These are phyloP conservation scores for Daedaleopsis nitida DNA, from an alignment of 768 basidiomycete species.

Conservation along the genomic window DNA sequence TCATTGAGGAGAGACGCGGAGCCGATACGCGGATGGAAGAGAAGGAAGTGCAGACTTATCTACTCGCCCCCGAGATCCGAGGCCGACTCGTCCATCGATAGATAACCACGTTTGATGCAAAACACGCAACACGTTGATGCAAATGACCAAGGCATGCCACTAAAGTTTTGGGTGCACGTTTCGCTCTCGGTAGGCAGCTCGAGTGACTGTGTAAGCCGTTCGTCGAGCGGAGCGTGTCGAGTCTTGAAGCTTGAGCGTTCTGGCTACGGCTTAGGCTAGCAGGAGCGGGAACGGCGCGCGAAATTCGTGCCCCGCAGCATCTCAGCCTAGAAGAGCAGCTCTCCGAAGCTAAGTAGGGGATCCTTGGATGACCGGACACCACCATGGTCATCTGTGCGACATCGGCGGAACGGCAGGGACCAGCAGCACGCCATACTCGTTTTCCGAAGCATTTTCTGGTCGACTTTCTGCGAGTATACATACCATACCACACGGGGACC, in stretches of 20 bases:
- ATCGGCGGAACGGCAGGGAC: neutral
- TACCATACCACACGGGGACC: neutral
- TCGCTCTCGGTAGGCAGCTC: neutral
- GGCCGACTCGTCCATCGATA: neutral
- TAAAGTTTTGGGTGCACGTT: too few species aligned
- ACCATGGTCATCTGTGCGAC: neutral
- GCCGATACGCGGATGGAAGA: too few species aligned
- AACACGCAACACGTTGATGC: too few species aligned
- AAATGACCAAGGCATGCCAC: too few species aligned
- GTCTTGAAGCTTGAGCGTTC: neutral
- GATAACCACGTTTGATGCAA: constrained; percentile 1
- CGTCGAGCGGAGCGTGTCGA: neutral
- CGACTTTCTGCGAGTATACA: neutral
- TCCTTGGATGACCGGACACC: neutral
- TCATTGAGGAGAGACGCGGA: too few species aligned
- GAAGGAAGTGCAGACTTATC: neutral
- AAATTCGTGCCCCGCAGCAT: too few species aligned
- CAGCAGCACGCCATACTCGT: neutral
- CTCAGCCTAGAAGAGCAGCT: too few species aligned
- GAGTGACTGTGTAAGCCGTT: neutral
- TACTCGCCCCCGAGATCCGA: neutral
- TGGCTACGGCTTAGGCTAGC: neutral
- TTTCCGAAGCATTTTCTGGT: neutral
- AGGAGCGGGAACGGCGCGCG: too few species aligned
- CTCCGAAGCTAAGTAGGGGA: too few species aligned